Conservation (phyloP, 345 rosid species). For the Cardiospermum halicacabum region DNA sequence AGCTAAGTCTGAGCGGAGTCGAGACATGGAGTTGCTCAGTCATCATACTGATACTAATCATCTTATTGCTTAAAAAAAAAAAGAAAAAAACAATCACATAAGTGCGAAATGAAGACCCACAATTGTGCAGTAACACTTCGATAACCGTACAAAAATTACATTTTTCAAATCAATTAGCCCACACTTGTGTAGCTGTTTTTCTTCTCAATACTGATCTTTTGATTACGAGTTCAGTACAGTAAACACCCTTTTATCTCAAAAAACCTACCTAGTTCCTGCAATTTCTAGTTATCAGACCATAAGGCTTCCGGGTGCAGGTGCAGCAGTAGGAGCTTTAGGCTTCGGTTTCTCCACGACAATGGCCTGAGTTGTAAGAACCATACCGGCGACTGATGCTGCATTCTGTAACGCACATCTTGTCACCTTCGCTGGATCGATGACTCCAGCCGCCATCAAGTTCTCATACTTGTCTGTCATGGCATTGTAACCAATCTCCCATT, state of each 20-base stretch:
- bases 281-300: constrained; percentile 28
- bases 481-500: constrained; percentile 94
- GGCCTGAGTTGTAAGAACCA: constrained; percentile 98
- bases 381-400: constrained; percentile 92
- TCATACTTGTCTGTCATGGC: constrained; percentile 88
- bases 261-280: constrained; percentile 5
- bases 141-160: neutral
- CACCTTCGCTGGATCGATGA: constrained; percentile 95
- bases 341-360: constrained; percentile 85
- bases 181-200: neutral
- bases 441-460: constrained; percentile 84
- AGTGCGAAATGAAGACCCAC: neutral
- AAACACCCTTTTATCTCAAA: neutral
- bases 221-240: neutral
- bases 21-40: too few species aligned
- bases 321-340: constrained; percentile 55
- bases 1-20: too few species aligned
- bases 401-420: constrained; percentile 91
- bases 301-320: constrained; percentile 61
- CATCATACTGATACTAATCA: too few species aligned
- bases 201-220: neutral
- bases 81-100: too few species aligned
- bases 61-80: too few species aligned
- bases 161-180: neutral
- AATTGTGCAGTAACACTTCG: neutral